These are phyloP conservation scores for Alternaria longipes DNA, from an alignment of 2,329 filamentous ascomycete genomes.

Conservation along the genomic window DNA sequence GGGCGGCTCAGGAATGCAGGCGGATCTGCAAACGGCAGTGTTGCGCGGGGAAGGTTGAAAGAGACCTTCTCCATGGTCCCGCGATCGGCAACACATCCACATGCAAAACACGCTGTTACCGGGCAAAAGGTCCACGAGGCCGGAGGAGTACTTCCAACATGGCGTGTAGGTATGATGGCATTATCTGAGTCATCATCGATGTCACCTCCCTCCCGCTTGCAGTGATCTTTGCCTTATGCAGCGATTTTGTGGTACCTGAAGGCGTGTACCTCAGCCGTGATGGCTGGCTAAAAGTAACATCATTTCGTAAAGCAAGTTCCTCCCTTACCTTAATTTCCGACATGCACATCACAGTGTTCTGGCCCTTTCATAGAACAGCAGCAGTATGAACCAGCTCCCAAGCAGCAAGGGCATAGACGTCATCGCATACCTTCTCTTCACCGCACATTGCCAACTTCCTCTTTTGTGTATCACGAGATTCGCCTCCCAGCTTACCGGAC, in stretches of 20 bases:
- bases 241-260: background rate
- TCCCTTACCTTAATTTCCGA: background rate
- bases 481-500: slow-evolving; percentile 5
- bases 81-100: slow-evolving; percentile 9
- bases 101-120: slow-evolving; percentile 7
- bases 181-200: background rate
- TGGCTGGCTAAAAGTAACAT: slow-evolving; percentile 1
- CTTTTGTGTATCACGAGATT: slow-evolving; percentile 10
- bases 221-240: slow-evolving; percentile 2
- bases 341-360: background rate
- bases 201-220: background rate
- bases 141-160: background rate
- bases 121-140: slow-evolving; percentile 8
- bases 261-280: background rate
- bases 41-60: slow-evolving; percentile 1
- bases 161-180: slow-evolving; percentile 10
- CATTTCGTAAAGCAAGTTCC: background rate
- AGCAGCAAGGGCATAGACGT: background rate
- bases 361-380: background rate
- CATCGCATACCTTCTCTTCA: slow-evolving; percentile 1
- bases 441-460: slow-evolving; percentile 10
- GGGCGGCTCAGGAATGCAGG: slow-evolving; percentile 1
- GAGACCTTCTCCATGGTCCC: background rate
- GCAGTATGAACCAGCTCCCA: background rate
- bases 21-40: background rate